Conservation (phyloP, 305 asterid species). For the Ilex paraguariensis region DNA sequence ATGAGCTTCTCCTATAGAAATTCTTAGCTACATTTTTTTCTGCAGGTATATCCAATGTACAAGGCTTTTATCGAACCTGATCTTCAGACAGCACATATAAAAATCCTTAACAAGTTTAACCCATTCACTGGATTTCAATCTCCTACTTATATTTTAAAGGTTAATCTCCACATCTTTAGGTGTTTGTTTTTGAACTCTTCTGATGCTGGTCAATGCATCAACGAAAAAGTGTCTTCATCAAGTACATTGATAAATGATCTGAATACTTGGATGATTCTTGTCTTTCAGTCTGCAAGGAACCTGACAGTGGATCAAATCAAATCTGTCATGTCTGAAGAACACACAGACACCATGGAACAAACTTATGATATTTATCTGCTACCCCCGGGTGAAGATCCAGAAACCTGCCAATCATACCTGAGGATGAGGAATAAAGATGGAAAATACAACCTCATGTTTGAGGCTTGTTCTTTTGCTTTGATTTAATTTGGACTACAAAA, state of each 20-base stretch:
- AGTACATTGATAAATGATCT: not conserved
- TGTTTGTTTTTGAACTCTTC: not conserved
- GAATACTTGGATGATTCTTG: constrained; percentile 18
- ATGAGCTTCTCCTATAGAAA: not conserved
- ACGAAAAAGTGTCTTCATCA: not conserved
- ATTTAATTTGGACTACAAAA: no score
- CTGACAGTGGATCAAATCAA: constrained; percentile 64
- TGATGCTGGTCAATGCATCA: no score
- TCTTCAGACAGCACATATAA: constrained; percentile 89
- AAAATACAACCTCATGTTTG: constrained; percentile 98
- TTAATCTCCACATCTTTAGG: constrained; percentile 11
- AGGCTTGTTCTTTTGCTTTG: constrained; percentile 42
- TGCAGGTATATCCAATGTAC: constrained; percentile 98
- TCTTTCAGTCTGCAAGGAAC: constrained; percentile 58
- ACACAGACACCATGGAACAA: constrained; percentile 62
- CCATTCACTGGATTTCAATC: constrained; percentile 93
- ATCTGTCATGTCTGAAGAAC: constrained; percentile 62
- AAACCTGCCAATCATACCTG: constrained; percentile 90
- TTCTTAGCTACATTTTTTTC: not conserved
- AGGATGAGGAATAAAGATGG: constrained; percentile 99
- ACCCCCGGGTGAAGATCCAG: constrained; percentile 99
- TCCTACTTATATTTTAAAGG: constrained; percentile 97
- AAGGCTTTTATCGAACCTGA: constrained; percentile 99
- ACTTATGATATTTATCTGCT: constrained; percentile 94
- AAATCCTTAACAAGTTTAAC: constrained; percentile 86